Percentiles rank a stretch among this genome's conserved stretches.
Conservation (phyloP, 495 filamentous ascomycete species). For the Penicillium angulare region DNA sequence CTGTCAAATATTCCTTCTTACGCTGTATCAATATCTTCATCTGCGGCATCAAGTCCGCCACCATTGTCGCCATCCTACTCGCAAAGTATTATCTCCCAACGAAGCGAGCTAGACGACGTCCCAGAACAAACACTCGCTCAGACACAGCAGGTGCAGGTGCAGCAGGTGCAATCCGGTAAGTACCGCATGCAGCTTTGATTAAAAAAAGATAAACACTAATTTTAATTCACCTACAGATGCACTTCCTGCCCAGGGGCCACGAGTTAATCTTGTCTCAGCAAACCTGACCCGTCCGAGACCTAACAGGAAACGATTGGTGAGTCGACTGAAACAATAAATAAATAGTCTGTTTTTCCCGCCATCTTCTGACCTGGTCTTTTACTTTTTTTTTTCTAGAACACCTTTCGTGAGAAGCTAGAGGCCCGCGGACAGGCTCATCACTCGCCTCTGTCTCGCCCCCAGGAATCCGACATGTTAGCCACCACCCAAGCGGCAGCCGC, state of each 20-base stretch:
- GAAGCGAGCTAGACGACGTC: slow-evolving; percentile 34
- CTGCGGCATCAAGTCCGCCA: slow-evolving; percentile 39
- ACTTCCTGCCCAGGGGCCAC: slow-evolving; percentile 16
- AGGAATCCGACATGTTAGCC: slow-evolving; percentile 33
- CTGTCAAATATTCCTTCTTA: slow-evolving; percentile 18
- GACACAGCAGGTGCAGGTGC: no score
- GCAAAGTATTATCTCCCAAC: slow-evolving; percentile 34
- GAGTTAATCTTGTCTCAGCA: slow-evolving; percentile 26
- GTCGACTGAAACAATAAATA: slow-evolving; percentile 18
- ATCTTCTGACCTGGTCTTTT: slow-evolving; percentile 1
- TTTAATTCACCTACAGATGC: slow-evolving; percentile 20
- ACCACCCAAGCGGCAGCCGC: slow-evolving; percentile 24
- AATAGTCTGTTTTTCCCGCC: slow-evolving; percentile 1
- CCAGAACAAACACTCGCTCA: slow-evolving; percentile 12
- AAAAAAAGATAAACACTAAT: slow-evolving; percentile 4
- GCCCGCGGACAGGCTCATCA: slow-evolving; percentile 16
- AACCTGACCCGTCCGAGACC: slow-evolving; percentile 20
- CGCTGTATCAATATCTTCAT: slow-evolving; percentile 30
- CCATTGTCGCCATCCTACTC: slow-evolving; percentile 45
- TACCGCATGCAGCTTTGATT: neutral
- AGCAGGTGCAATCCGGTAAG: no score
- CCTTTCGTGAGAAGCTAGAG: slow-evolving; percentile 40
- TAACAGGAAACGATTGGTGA: slow-evolving; percentile 33
- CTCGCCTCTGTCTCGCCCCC: slow-evolving; percentile 12
- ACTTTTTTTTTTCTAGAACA: slow-evolving; percentile 38